Base-by-base conservation (phyloP, 768 basidiomycete species). In the Podaxis rugospora region DNA sequence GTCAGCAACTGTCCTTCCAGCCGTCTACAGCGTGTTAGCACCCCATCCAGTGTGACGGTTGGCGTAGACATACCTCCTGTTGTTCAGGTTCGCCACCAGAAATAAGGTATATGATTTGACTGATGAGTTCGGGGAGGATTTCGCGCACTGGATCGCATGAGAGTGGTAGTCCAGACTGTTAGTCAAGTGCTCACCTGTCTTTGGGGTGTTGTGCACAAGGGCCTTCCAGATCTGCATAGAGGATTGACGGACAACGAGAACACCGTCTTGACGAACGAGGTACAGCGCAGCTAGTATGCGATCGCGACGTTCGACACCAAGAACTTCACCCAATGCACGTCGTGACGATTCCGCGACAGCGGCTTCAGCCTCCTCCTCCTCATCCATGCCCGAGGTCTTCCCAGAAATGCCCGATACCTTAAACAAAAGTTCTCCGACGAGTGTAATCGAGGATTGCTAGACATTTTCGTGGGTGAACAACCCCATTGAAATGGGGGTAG, bases 171-270 rank as follows among this genome's bases (percentile, higher is more conserved):
- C 50, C 27, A 36, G 23, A 39, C 28, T 3, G 9, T 7, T 32
- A 14, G 9, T 10, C 35, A 37, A 55, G 36, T 52, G 49, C 76
- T 59, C 69, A 93, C 93, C 89, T 65, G 94, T 96, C 49, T 89
- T 81, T 4, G 93, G 95, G 0, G 94, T 96, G 67, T 96, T 98
- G 71, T 93, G 85, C 9, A 99, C 95, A 64, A 98, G 80, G 3
- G 94, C 96, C 75, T 98, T 98, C 97, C 97, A 99, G 64, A 98
- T 97, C 60, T 93, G 93, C 49, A 96, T 85, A 0, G 95, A 92
- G 2, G 93, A 86, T 70, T 93, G 92, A 42, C 96, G 87, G 39
- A 98, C 95, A 49, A 88, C 83, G 44, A 85, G 87, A 65, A 97
- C 92, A 11, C 91, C 82, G 72, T 98, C 97, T 72, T 98, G 96